Percentiles rank a stretch among this genome's conserved stretches.
Evolutionary conservation across 192 early-diverging fungal genomes (phyloP).

Genomic region (Backusella psychrophila): DNA sequence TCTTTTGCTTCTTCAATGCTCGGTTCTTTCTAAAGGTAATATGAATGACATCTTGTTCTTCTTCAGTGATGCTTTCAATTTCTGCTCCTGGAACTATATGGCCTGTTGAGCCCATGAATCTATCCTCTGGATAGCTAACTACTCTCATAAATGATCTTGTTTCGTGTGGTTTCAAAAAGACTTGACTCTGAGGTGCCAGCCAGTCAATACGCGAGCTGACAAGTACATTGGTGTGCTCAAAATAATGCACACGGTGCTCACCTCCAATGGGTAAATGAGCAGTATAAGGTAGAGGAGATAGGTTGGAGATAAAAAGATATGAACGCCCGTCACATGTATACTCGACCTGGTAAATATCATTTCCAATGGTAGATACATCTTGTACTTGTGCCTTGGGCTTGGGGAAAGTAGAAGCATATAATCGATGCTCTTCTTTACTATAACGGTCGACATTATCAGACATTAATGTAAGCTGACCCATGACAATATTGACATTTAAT

Average conservation of each 20-base stretch:
- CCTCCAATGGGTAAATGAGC: not conserved
- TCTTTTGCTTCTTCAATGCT: not conserved
- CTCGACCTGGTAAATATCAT: slow-evolving; percentile 21
- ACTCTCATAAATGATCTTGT: slow-evolving; percentile 20
- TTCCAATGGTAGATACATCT: not conserved
- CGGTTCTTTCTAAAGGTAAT: not conserved
- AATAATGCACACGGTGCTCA: slow-evolving; percentile 4
- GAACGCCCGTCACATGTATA: slow-evolving; percentile 1
- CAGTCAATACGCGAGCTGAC: slow-evolving; percentile 1
- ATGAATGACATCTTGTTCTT: not conserved
- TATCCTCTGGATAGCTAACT: not conserved
- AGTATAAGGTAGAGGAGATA: slow-evolving; percentile 18
- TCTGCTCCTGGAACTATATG: slow-evolving; percentile 26
- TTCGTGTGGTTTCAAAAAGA: slow-evolving; percentile 12
- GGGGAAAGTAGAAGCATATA: slow-evolving; percentile 28
- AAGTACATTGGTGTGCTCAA: slow-evolving; percentile 29
- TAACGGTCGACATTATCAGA: slow-evolving; percentile 35
- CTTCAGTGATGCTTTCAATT: slow-evolving; percentile 17
- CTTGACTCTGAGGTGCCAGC: not conserved
- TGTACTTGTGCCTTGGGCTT: slow-evolving; percentile 7
- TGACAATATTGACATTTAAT: slow-evolving; percentile 23
- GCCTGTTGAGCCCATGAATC: slow-evolving; percentile 30
- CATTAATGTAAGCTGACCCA: slow-evolving; percentile 30
- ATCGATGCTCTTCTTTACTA: slow-evolving; percentile 18
- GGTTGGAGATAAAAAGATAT: slow-evolving; percentile 20